Evolutionary conservation across 2,329 filamentous ascomycete genomes (phyloP).

Genomic region (Arachnomyces sp.): DNA sequence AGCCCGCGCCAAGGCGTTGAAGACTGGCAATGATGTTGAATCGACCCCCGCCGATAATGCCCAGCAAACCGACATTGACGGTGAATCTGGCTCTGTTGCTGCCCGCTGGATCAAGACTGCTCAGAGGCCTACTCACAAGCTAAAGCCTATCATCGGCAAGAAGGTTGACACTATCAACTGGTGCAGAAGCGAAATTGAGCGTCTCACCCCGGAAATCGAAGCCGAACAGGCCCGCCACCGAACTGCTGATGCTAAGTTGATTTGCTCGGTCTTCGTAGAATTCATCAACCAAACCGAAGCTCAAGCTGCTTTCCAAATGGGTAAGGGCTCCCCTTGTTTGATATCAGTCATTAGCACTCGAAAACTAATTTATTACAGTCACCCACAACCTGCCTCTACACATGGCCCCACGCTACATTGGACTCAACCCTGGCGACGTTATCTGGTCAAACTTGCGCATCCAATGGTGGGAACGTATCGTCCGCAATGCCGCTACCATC

Average conservation of each 20-base stretch:
- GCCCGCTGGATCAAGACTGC: constrained; percentile 65
- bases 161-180: constrained; percentile 94
- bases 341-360: background rate
- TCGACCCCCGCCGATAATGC: background rate
- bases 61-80: constrained; percentile 41
- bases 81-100: constrained; percentile 62
- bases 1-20: constrained; percentile 58
- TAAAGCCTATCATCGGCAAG: constrained; percentile 65
- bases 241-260: constrained; percentile 54
- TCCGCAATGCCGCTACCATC: constrained; percentile 61
- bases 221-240: constrained; percentile 60
- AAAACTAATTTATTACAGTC: constrained; percentile 33
- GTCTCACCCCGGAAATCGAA: constrained; percentile 63
- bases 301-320: constrained; percentile 73
- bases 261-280: constrained; percentile 82
- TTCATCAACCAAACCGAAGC: constrained; percentile 76
- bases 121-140: constrained; percentile 67
- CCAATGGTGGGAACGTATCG: constrained; percentile 74
- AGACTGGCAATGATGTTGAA: constrained; percentile 31
- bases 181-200: constrained; percentile 68
- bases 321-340: constrained; percentile 12
- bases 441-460: constrained; percentile 82
- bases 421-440: constrained; percentile 69
- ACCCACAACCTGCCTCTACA: constrained; percentile 80
- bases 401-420: constrained; percentile 78